A percentile compares a stretch with the other conserved stretches of the same genome.
Evolutionary conservation across 129 eudicot genomes (phyloP).

Genomic region (Saussurea involucrata): DNA sequence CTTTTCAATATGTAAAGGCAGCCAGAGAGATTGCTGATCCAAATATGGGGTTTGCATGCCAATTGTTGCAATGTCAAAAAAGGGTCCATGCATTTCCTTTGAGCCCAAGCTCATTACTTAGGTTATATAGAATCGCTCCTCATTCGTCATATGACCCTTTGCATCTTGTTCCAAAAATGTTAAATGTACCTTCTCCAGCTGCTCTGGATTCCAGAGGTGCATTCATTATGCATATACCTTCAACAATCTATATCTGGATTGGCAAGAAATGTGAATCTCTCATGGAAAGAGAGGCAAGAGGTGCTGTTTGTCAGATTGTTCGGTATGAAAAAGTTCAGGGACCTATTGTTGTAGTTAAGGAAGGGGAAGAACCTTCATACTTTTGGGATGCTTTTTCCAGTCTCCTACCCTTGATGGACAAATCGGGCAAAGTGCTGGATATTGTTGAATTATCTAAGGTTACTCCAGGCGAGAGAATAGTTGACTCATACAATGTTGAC

Average conservation of each 20-base stretch:
- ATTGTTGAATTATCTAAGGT: conserved; percentile 24
- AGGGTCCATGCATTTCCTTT: conserved; percentile 90
- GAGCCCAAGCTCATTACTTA: conserved; percentile 79
- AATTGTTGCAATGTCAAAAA: conserved; percentile 83
- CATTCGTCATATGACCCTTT: conserved; percentile 84
- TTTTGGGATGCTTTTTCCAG: conserved; percentile 65
- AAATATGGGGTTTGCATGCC: conserved; percentile 85
- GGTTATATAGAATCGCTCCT: conserved; percentile 79
- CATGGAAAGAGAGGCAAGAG: conserved; percentile 68
- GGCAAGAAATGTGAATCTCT: conserved; percentile 58
- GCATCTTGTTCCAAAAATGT: conserved; percentile 92
- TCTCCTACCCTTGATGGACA: conserved; percentile 47
- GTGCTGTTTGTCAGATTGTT: conserved; percentile 73
- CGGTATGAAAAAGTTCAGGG: conserved; percentile 65
- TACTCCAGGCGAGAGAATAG: conserved; percentile 48
- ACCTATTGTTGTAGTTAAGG: conserved; percentile 46
- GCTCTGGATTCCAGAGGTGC: conserved; percentile 72
- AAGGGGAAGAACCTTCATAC: conserved; percentile 67
- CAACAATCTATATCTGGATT: conserved; percentile 66
- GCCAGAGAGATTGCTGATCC: conserved; percentile 80
- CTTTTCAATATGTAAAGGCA: conserved; percentile 59
- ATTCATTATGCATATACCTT: conserved; percentile 59
- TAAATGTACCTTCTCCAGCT: conserved; percentile 66
- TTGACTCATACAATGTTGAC: conserved; percentile 50
- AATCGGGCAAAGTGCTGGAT: conserved; percentile 27